phyloP scores from a whole-genome alignment of 352 stramenopile species.

The Phytophthora palmivora region DNA sequence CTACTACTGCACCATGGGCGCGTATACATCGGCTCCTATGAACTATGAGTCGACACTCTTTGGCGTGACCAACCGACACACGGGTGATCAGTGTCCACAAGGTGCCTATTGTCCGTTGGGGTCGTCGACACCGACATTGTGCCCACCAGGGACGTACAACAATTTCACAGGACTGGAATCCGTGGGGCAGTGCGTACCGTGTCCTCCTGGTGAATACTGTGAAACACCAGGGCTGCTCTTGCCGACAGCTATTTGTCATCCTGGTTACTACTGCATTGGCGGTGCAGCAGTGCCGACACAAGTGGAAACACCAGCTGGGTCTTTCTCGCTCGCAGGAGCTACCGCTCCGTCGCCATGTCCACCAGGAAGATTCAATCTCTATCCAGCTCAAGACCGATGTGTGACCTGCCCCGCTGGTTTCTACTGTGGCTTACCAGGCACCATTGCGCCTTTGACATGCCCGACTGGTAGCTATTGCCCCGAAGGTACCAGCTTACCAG shows the following conservation, averaged over 20 bases:
- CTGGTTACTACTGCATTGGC: slow-evolving; percentile 84
- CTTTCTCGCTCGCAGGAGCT: slow-evolving; percentile 59
- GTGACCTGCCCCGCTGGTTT: slow-evolving; percentile 75
- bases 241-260: slow-evolving; percentile 77
- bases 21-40: slow-evolving; percentile 92
- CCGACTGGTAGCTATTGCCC: slow-evolving; percentile 78
- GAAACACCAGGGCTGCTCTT: slow-evolving; percentile 66
- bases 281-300: slow-evolving; percentile 63
- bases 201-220: slow-evolving; percentile 81
- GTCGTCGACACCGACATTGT: slow-evolving; percentile 61
- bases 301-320: slow-evolving; percentile 53
- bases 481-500: slow-evolving; percentile 47
- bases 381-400: slow-evolving; percentile 59
- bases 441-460: slow-evolving; percentile 56
- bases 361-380: slow-evolving; percentile 68
- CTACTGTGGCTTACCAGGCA: slow-evolving; percentile 69
- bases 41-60: slow-evolving; percentile 74
- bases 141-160: slow-evolving; percentile 80
- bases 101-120: slow-evolving; percentile 78
- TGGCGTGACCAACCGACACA: slow-evolving; percentile 68
- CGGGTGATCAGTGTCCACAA: slow-evolving; percentile 69
- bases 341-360: slow-evolving; percentile 55
- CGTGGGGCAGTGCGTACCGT: slow-evolving; percentile 78
- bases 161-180: slow-evolving; percentile 76
- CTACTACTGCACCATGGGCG: slow-evolving; percentile 91